Percentiles rank a stretch among this genome's conserved stretches.
Conservation (phyloP, 2,329 filamentous ascomycete species). For the Penicillium rolfsii region DNA sequence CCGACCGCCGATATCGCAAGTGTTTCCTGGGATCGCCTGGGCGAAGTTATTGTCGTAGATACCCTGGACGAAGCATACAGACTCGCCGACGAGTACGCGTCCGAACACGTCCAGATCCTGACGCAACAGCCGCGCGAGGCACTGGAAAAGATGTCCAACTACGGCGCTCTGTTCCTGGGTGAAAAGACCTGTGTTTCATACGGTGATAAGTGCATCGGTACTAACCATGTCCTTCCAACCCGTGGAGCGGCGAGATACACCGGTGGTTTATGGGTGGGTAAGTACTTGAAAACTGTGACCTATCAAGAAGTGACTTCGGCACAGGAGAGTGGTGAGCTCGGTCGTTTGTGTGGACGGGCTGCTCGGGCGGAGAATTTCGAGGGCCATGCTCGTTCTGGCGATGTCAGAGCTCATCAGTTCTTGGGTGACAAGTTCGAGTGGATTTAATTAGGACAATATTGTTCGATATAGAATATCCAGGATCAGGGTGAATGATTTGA, state of each 20-base stretch:
- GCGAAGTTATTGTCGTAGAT: slow-evolving; percentile 53
- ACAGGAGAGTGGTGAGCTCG: slow-evolving; percentile 54
- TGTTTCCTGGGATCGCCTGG: slow-evolving; percentile 51
- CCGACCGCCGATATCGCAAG: slow-evolving; percentile 50
- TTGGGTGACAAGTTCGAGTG: slow-evolving; percentile 50
- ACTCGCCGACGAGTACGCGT: slow-evolving; percentile 54
- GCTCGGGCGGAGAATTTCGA: slow-evolving; percentile 58
- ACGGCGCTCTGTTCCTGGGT: slow-evolving; percentile 56
- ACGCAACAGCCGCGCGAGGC: slow-evolving; percentile 53
- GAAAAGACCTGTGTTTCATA: slow-evolving; percentile 58
- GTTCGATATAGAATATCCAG: too few species aligned
- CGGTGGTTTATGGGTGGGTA: slow-evolving; percentile 60
- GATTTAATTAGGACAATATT: slow-evolving; percentile 37
- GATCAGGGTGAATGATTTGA: not conserved
- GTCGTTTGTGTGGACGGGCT: slow-evolving; percentile 53
- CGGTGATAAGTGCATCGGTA: slow-evolving; percentile 60
- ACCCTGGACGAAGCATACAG: slow-evolving; percentile 48
- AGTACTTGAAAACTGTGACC: slow-evolving; percentile 56
- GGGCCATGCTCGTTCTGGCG: slow-evolving; percentile 57
- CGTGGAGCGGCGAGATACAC: slow-evolving; percentile 54
- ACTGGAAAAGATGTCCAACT: slow-evolving; percentile 56
- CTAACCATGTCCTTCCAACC: slow-evolving; percentile 59
- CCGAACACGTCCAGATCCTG: slow-evolving; percentile 58
- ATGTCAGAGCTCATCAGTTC: slow-evolving; percentile 51
- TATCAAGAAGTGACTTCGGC: slow-evolving; percentile 55